Percentiles rank a stretch among this genome's conserved stretches.
Evolutionary conservation across 2,329 filamentous ascomycete genomes (phyloP).

Genomic region (Aspergillus melleus): DNA sequence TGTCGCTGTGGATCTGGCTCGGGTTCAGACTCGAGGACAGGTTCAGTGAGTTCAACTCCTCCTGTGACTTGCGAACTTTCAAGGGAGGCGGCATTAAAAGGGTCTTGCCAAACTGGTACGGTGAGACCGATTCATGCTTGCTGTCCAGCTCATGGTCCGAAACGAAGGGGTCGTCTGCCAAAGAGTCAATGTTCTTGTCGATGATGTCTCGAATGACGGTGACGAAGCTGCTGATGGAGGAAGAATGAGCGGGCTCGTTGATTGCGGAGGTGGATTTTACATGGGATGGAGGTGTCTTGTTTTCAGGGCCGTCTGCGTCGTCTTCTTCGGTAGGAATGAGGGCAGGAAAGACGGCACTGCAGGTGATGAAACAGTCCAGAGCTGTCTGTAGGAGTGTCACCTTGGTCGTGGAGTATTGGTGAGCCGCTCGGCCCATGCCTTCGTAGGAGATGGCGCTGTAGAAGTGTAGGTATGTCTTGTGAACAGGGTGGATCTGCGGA

Average conservation of each 20-base stretch:
- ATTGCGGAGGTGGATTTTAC: constrained; percentile 11
- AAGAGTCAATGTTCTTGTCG: constrained; percentile 21
- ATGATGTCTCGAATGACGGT: constrained; percentile 28
- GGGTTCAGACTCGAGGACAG: not conserved
- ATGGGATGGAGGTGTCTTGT: constrained; percentile 3
- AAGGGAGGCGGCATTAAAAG: constrained; percentile 29
- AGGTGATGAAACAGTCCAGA: constrained; percentile 39
- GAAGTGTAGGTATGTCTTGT: constrained; percentile 46
- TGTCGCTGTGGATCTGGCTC: not conserved
- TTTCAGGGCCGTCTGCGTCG: not conserved
- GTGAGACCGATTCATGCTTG: not conserved
- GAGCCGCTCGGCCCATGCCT: constrained; percentile 46
- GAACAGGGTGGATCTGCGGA: constrained; percentile 33
- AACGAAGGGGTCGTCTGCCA: constrained; percentile 29
- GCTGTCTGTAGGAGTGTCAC: constrained; percentile 42
- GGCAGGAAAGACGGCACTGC: constrained; percentile 30
- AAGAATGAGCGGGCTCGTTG: constrained; percentile 10
- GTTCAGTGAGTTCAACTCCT: not conserved
- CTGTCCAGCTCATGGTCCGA: constrained; percentile 11
- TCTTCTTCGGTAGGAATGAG: constrained; percentile 2
- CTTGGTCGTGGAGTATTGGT: constrained; percentile 49
- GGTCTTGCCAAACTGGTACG: not conserved
- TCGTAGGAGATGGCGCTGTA: constrained; percentile 50
- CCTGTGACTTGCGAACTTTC: constrained; percentile 22
- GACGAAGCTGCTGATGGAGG: constrained; percentile 20